Evolutionary conservation across 805 yeast genomes (phyloP), one percentile per base, ranked within the genome.

Genomic region (Spathaspora sp.): DNA sequence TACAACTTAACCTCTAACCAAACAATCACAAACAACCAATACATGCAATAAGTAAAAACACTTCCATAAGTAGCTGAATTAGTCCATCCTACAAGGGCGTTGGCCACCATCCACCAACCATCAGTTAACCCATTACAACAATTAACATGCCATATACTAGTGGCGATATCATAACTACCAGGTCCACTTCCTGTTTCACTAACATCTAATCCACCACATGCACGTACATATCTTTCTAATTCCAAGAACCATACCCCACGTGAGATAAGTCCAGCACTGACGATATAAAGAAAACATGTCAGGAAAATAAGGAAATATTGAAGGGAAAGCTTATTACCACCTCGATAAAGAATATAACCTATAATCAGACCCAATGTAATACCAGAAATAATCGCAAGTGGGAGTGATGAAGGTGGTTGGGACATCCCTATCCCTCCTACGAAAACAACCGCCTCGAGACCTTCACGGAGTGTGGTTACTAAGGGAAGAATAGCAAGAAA

Each of bases 101-200:
- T 89, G 60, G 88, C 77, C 35, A 91, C 73, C 96, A 90, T 89
- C 96, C 96, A 91, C 31, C 85, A 82, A 3, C 96, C 96, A 62
- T 91, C 97, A n/a, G 80, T 87, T 58, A 88, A 86, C 38, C 96
- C 96, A 65, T 90, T 90, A 70, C 97, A 91, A 67, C 97, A 90
- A 68, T 91, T 89, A 23, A 91, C 96, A 65, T 91, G 97, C 97
- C 97, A 91, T 1, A 91, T 84, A 6, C 94, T 83, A 46, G 77
- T 80, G 18, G 79, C 57, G 19, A 91, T 85, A 61, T 91, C 96
- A 62, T 91, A 91, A 0, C 96, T 87, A 0, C 97, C 97, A 0
- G 97, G 97, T 0, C 97, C 97, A 40, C 86, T 85, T 1, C 97
- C 97, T 0, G 85, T 81, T 68, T 91, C 97, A 42, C 89, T 79